Evolutionary conservation across 2,329 filamentous ascomycete species (phyloP), one percentile per base, ranked within the genome.

Genomic region (Fusarium sp.): DNA sequence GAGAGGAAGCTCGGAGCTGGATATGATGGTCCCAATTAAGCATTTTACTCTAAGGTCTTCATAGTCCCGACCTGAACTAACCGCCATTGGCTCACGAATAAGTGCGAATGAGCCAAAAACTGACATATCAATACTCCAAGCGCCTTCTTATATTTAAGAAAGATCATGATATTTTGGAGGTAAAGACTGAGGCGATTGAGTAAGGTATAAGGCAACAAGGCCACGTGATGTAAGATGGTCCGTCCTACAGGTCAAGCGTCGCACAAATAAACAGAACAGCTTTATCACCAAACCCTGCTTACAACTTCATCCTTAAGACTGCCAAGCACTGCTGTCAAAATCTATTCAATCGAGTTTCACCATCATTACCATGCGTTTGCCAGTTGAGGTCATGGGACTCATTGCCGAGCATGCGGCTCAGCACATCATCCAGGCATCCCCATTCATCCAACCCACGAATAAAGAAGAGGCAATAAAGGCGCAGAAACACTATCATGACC

Each of bases 1-100:
- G 49, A 31, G n/a, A 46, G 36, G 25, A 63, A 42, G 10, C 40
- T 51, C 58, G 66, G 63, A 62, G 69, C 47, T 61, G 58, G 31
- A 40, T 57, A 37, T 42, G 27, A 52, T 56, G 33, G 40, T 42
- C 65, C 58, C 25, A 51, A 69, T 64, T 50, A n/a, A 59, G 63
- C 43, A 61, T 63, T 27, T 14, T 39, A 31, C 39, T 20, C 39
- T 49, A 54, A n/a, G n/a, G n/a, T n/a, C n/a, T 49, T 39, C 18
- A 11, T 15, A 43, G 17, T 39, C 35, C 21, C 21, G 10, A 17
- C 10, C 37, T 20, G 3, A 13, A 14, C 3, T 31, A 11, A 17
- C 13, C 2, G 4, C 2, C 17, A 31, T 57, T 36, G 43, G 37
- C 14, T 35, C 7, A n/a, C 42, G 29, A 15, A 11, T 41, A 25